Evolutionary conservation across 208 protist genomes (phyloP).

Genomic region (Balamuthia mandrillaris): DNA sequence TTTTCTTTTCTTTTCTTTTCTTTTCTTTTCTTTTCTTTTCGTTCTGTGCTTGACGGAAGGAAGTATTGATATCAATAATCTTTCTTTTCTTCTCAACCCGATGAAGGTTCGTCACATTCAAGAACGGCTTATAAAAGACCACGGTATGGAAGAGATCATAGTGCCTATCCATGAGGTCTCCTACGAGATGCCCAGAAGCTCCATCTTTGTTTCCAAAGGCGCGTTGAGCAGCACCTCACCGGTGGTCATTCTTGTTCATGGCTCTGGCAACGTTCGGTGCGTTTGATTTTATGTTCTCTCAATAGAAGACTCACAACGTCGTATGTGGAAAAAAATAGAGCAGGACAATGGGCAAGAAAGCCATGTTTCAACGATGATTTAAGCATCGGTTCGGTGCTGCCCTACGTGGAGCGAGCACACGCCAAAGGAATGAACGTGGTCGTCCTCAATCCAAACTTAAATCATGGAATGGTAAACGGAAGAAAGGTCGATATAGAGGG

Average conservation of each 20-base stretch:
- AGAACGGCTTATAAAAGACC: neutral
- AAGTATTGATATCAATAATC: too few relatives aligned
- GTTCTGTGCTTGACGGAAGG: too few relatives aligned
- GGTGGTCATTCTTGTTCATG: neutral
- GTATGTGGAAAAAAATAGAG: neutral
- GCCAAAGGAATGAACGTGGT: neutral
- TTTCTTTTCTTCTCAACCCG: too few relatives aligned
- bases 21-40: too few relatives aligned
- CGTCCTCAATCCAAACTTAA: neutral
- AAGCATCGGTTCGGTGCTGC: neutral
- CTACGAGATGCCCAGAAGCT: neutral
- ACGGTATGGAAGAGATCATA: neutral
- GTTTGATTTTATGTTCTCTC: neutral
- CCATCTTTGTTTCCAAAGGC: neutral
- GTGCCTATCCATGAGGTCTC: neutral
- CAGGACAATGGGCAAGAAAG: neutral
- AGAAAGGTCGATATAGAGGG: neutral
- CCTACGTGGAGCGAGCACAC: neutral
- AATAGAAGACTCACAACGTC: neutral
- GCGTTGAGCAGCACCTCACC: too few relatives aligned
- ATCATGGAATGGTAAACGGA: neutral
- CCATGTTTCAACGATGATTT: neutral
- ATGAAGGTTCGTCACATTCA: constrained; percentile 5
- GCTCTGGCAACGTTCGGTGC: neutral
- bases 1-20: too few relatives aligned